Evolutionary conservation across 257 asterid species (phyloP).

Genomic region (Hygrophila difformis): DNA sequence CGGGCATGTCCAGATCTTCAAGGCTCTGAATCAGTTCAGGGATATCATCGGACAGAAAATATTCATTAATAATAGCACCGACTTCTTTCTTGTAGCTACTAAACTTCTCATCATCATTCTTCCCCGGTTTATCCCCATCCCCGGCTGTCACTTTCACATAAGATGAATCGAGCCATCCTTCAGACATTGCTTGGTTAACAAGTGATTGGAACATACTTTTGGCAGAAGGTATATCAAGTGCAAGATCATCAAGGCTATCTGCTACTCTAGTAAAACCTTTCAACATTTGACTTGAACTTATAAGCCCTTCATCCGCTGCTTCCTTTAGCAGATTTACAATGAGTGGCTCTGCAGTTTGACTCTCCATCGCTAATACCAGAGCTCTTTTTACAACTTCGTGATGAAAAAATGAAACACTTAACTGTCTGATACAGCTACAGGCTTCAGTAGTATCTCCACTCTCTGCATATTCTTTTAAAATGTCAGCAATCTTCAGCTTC

Average conservation of each 20-base stretch:
- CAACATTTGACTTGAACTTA: constrained; percentile 89
- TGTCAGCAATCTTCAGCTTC: constrained; percentile 79
- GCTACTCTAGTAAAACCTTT: constrained; percentile 77
- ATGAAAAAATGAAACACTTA: constrained; percentile 93
- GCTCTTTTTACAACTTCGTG: constrained; percentile 98
- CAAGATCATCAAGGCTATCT: constrained; percentile 93
- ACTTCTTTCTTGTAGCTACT: constrained; percentile 70
- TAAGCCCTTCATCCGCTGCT: constrained; percentile 90
- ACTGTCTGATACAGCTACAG: constrained; percentile 77
- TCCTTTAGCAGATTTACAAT: constrained; percentile 65
- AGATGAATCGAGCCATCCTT: constrained; percentile 92
- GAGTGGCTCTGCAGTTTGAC: constrained; percentile 49
- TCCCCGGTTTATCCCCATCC: constrained; percentile 31
- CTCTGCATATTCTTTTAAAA: constrained; percentile 73
- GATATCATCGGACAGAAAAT: constrained; percentile 87
- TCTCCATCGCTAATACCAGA: constrained; percentile 78
- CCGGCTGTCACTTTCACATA: constrained; percentile 36
- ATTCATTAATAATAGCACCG: constrained; percentile 77
- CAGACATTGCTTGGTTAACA: constrained; percentile 68
- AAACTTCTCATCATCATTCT: constrained; percentile 56
- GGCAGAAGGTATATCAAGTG: constrained; percentile 95
- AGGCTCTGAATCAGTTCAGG: constrained; percentile 81
- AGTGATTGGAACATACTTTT: constrained; percentile 43
- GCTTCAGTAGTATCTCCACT: constrained; percentile 93
- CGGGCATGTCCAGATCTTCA: constrained; percentile 69